phyloP scores from a whole-genome alignment of 441 rosid genomes.

The Gossypium gossypioides region DNA sequence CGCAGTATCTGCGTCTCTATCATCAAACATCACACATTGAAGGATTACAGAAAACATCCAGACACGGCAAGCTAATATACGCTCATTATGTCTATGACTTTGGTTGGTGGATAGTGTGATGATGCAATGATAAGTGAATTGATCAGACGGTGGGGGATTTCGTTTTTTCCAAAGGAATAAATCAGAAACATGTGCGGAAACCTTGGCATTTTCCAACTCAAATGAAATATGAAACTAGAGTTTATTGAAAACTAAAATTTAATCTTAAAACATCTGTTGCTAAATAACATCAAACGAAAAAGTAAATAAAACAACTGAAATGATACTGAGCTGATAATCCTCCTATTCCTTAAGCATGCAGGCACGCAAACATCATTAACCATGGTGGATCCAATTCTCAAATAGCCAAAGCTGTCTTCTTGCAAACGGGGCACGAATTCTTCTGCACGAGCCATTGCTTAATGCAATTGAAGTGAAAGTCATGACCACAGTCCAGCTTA shows the following conservation, averaged over 20 bases:
- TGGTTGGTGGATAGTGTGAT: slow-evolving; percentile 1
- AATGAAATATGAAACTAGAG: too few relatives aligned
- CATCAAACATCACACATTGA: slow-evolving; percentile 13
- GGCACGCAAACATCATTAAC: too few relatives aligned
- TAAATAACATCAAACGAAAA: too few relatives aligned
- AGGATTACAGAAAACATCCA: background rate
- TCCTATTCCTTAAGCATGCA: too few relatives aligned
- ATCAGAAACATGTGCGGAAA: too few relatives aligned
- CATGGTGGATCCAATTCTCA: background rate
- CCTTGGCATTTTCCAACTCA: too few relatives aligned
- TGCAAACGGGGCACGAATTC: slow-evolving; percentile 45
- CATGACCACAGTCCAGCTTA: slow-evolving; percentile 29
- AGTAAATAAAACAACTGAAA: too few relatives aligned
- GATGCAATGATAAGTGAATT: background rate
- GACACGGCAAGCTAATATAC: slow-evolving; percentile 4
- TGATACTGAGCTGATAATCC: too few relatives aligned
- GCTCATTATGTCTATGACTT: background rate
- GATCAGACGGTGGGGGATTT: too few relatives aligned
- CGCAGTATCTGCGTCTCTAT: slow-evolving; percentile 23
- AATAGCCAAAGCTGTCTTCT: slow-evolving; percentile 9
- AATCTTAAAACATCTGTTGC: too few relatives aligned
- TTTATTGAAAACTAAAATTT: too few relatives aligned
- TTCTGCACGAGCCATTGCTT: slow-evolving; percentile 33
- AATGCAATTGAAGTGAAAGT: slow-evolving; percentile 33
- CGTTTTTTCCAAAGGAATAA: too few relatives aligned